Evolutionary conservation across 345 rosid genomes (phyloP), one percentile per base, ranked within the genome.

Genomic region (Kernera saxatilis): DNA sequence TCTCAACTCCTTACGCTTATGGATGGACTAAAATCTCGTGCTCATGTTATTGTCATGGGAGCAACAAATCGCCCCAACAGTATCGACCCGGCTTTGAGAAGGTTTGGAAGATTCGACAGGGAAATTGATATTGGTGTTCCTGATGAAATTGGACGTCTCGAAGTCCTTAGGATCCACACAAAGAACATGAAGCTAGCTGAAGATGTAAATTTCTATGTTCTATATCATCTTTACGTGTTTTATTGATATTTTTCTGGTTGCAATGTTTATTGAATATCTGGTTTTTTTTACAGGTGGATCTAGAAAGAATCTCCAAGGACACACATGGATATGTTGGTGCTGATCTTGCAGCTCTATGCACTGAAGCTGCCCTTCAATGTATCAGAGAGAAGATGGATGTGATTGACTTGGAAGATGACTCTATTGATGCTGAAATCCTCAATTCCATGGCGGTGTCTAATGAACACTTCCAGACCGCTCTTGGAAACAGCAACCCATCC

Each of bases 41-140:
- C 96, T 0, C 96, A 93, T 84, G 92, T 91, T 56, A 91, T 93
- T 60, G 97, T 93, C 64, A 91, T 93, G 11, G 98, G 98, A 14
- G 98, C 98, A 71, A 93, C 98, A n/a, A 93, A 93, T 78, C 94
- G 98, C 10, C 98, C 98, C 54, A 93, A 91, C 70, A 91, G 97
- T 73, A 85, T 93, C 49, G 98, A 93, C 76, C 96, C 97, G 3
- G 96, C 98, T 61, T 78, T 91, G 76, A 86, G 97, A 70, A 85
- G 98, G 80, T 93, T 93, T 79, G 97, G 98, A 5, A 85, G 98
- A 66, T 93, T 93, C 52, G 98, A 91, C 37, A 80, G 96, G 81
- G 98, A 93, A 63, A 93, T 93, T 26, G 97, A 90, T 66, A 93
- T 93, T 33, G 98, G 98, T 51, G 96, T 93, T 51, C 98, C 98